phyloP scores from a whole-genome alignment of 1,139 yeast genomes.

The Geotrichum bryndzae region DNA sequence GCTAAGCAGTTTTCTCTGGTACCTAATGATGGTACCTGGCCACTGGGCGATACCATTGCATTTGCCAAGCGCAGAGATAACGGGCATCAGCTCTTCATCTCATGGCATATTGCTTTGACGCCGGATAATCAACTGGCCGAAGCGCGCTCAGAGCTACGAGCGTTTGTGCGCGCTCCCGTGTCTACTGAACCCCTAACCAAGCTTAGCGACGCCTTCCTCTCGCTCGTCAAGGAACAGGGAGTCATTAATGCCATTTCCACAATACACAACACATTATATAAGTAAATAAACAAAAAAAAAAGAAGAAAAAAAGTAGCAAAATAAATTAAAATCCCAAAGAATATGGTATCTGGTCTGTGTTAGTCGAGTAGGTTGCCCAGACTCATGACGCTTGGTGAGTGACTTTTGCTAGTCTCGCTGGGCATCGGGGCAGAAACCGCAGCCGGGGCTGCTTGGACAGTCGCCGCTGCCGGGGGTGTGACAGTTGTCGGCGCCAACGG shows the following conservation, averaged over 20 bases:
- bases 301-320: not conserved
- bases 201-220: conserved; percentile 16
- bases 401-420: conserved; percentile 1
- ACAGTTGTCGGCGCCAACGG: conserved; percentile 2
- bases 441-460: conserved; percentile 1
- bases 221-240: conserved; percentile 20
- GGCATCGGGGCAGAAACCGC: conserved; percentile 2
- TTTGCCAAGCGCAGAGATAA: conserved; percentile 10
- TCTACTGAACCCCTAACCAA: conserved; percentile 10
- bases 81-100: conserved; percentile 15
- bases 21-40: conserved; percentile 21
- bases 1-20: conserved; percentile 9
- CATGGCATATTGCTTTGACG: conserved; percentile 19
- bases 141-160: conserved; percentile 10
- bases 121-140: conserved; percentile 5
- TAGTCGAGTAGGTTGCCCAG: conserved; percentile 5
- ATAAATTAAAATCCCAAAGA: too few species aligned
- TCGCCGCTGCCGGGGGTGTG: not conserved
- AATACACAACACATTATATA: conserved; percentile 18
- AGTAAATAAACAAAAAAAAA: not conserved
- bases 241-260: conserved; percentile 21
- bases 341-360: not conserved
- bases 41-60: conserved; percentile 18
- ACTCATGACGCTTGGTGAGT: conserved; percentile 1
- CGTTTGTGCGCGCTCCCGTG: conserved; percentile 5